phyloP scores from a whole-genome alignment of 1,284 basidiomycete species.

The Sanghuangporus baumii region DNA sequence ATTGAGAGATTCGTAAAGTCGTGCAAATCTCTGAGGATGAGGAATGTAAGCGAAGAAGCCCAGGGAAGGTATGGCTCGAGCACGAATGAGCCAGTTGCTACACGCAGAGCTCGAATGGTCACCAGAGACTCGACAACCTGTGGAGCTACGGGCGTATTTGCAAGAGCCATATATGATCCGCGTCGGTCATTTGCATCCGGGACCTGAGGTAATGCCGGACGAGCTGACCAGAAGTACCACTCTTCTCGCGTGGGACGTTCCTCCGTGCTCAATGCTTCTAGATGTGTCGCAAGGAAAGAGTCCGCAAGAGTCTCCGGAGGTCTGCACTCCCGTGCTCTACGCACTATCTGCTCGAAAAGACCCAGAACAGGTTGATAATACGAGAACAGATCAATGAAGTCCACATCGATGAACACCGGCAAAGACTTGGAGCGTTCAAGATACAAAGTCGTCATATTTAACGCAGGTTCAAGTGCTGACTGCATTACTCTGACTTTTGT shows the following conservation, averaged over 20 bases:
- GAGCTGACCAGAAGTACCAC: constrained; percentile 18
- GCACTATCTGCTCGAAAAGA: constrained; percentile 12
- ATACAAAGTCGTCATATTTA: constrained; percentile 7
- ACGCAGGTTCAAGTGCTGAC: background rate
- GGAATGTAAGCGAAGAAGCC: constrained; percentile 11
- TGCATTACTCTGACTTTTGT: constrained; percentile 9
- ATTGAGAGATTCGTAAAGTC: constrained; percentile 7
- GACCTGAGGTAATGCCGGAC: background rate
- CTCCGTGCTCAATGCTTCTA: constrained; percentile 10
- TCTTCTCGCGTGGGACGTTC: constrained; percentile 8
- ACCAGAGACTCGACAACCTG: background rate
- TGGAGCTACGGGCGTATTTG: background rate
- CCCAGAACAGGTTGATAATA: background rate
- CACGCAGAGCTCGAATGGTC: constrained; percentile 11
- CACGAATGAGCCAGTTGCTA: constrained; percentile 11
- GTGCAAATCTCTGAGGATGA: constrained; percentile 8
- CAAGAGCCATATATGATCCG: background rate
- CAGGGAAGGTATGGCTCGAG: constrained; percentile 11
- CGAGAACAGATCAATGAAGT: constrained; percentile 10
- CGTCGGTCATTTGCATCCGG: background rate
- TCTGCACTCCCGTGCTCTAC: constrained; percentile 1
- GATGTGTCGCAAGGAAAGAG: constrained; percentile 10
- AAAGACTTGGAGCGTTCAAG: constrained; percentile 2
- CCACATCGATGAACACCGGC: constrained; percentile 14
- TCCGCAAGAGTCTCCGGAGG: background rate